A percentile compares a stretch with the other conserved stretches of the same genome.
phyloP scores from a whole-genome alignment of 2,329 filamentous ascomycete genomes.

The Fusarium tricinctum region DNA sequence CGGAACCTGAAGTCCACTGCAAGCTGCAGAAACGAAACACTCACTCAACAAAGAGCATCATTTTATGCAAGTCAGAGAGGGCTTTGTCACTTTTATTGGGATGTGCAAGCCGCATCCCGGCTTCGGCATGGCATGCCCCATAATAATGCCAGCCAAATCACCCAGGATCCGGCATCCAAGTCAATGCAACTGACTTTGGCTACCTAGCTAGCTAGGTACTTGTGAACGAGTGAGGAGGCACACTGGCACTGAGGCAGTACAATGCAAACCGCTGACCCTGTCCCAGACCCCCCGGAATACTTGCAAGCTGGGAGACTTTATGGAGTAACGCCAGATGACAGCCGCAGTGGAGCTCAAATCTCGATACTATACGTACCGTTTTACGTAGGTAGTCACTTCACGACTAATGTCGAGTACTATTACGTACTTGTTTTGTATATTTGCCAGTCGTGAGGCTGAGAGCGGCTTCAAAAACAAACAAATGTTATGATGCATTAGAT shows the following conservation, averaged over 20 bases:
- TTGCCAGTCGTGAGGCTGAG: constrained; percentile 10
- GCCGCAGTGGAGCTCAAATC: constrained; percentile 36
- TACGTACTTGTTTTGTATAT: neutral
- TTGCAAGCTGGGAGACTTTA: neutral
- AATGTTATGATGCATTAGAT: neutral
- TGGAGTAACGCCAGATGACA: constrained; percentile 12
- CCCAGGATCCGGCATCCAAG: constrained; percentile 13
- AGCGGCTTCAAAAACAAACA: constrained; percentile 22
- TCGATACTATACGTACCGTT: constrained; percentile 5
- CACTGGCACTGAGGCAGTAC: neutral
- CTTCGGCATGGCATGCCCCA: constrained; percentile 23
- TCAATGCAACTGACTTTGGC: constrained; percentile 8
- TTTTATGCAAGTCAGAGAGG: constrained; percentile 32
- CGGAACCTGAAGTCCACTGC: neutral
- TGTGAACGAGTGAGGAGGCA: constrained; percentile 11
- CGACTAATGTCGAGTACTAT: neutral
- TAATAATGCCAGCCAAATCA: constrained; percentile 17
- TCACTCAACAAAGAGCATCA: constrained; percentile 32
- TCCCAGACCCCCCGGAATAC: neutral
- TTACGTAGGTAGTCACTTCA: neutral
- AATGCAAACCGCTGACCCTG: neutral
- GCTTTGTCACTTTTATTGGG: constrained; percentile 36
- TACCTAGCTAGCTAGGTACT: too few relatives aligned
- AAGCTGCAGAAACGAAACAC: constrained; percentile 33
- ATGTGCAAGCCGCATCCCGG: constrained; percentile 35